Conservation (phyloP, 768 basidiomycete species). For the Termitomyces sp. region DNA sequence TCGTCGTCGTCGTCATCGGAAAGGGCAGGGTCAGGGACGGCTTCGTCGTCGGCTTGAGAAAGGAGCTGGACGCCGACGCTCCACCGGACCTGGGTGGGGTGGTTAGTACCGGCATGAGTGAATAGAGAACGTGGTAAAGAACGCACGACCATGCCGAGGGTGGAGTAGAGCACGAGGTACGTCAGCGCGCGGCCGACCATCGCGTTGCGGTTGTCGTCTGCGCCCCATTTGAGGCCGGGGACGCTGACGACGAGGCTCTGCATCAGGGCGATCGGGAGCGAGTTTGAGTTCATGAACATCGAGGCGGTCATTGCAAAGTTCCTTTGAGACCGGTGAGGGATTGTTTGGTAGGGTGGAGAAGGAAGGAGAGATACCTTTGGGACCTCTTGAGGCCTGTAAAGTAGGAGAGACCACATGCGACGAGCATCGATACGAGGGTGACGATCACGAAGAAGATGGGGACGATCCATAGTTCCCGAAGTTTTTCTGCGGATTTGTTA, state of each 20-base stretch:
- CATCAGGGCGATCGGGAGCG: constrained; percentile 92
- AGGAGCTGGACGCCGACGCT: constrained; percentile 41
- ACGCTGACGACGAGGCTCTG: constrained; percentile 85
- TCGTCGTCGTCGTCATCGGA: background rate
- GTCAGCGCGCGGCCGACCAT: constrained; percentile 92
- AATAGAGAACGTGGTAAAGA: background rate
- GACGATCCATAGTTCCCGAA: constrained; percentile 80
- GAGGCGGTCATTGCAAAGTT: constrained; percentile 77
- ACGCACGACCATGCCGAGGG: constrained; percentile 87
- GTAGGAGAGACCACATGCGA: constrained; percentile 62
- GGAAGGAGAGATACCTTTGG: constrained; percentile 58
- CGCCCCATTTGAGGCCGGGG: constrained; percentile 75
- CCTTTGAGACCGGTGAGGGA: constrained; percentile 29
- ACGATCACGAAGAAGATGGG: constrained; percentile 83
- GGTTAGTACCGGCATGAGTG: background rate
- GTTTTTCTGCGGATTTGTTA: constrained; percentile 47
- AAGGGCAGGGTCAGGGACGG: background rate
- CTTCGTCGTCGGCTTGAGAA: constrained; percentile 12
- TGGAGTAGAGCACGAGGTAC: constrained; percentile 90
- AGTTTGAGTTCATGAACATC: constrained; percentile 95
- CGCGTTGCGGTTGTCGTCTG: constrained; percentile 75
- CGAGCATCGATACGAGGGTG: constrained; percentile 63
- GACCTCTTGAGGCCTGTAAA: constrained; percentile 66
- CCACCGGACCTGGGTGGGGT: constrained; percentile 69
- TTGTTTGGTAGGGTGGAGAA: background rate